A percentile compares a stretch with the other conserved stretches of the same genome.
Evolutionary conservation across 306 rosid genomes (phyloP).

Genomic region (Calophaca sinica): DNA sequence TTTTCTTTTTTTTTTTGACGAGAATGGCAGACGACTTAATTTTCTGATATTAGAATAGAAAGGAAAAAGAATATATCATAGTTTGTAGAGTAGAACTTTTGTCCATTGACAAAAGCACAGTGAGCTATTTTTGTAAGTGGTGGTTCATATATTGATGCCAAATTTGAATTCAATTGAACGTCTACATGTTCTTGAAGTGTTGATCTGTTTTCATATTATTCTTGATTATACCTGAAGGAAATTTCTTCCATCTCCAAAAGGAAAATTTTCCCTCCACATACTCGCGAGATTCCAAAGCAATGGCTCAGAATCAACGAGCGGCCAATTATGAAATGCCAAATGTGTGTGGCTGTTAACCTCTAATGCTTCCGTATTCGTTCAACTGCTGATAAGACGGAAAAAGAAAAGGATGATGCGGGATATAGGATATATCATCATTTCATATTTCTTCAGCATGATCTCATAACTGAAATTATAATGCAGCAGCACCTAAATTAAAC

Average conservation of each 20-base stretch:
- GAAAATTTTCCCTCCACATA: neutral
- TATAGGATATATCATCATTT: neutral
- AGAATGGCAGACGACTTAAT: too few relatives aligned
- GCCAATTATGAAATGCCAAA: conserved; percentile 15
- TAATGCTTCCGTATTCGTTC: neutral
- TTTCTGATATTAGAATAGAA: too few relatives aligned
- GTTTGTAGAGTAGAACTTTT: too few relatives aligned
- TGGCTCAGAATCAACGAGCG: conserved; percentile 34
- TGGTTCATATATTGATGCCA: neutral
- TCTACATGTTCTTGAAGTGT: conserved; percentile 1
- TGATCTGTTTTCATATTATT: neutral
- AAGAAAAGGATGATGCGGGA: too few relatives aligned
- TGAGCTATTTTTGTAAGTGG: neutral
- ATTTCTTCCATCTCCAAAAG: neutral
- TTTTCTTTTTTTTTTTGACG: too few relatives aligned
- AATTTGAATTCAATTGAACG: conserved; percentile 19
- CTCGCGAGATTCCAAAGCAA: conserved; percentile 41
- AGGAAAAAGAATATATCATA: too few relatives aligned
- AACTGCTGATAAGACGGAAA: too few relatives aligned
- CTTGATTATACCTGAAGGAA: conserved; percentile 9
- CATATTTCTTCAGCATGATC: neutral
- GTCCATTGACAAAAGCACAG: neutral
- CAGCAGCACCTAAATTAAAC: neutral
- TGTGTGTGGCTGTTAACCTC: neutral
- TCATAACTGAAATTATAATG: neutral